Evolutionary conservation across 495 filamentous ascomycete genomes (phyloP).

Genomic region (Hypoxylon lenormandii): DNA sequence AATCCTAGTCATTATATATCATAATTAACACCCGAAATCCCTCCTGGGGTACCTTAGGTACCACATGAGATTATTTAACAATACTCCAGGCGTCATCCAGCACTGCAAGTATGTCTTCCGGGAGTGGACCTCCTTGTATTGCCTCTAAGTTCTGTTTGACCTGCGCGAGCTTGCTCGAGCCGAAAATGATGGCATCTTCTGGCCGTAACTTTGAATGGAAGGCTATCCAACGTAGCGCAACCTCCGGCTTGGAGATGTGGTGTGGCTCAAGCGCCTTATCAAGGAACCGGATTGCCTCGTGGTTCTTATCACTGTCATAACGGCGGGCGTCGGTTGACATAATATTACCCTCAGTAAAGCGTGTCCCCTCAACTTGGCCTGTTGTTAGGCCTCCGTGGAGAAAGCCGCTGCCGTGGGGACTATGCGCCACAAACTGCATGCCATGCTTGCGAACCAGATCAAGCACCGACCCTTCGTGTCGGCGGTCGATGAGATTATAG

Average conservation of each 20-base stretch:
- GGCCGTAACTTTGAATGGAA: constrained; percentile 57
- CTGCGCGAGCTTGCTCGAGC: constrained; percentile 61
- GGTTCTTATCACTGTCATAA: constrained; percentile 63
- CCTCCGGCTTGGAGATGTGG: constrained; percentile 58
- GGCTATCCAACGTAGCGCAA: constrained; percentile 62
- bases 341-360: constrained; percentile 39
- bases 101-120: neutral
- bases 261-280: constrained; percentile 56
- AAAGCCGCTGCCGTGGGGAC: constrained; percentile 60
- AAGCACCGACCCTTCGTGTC: constrained; percentile 57
- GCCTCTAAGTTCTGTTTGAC: constrained; percentile 53
- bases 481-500: constrained; percentile 70
- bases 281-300: constrained; percentile 58
- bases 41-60: too few relatives aligned
- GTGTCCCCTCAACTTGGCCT: constrained; percentile 48
- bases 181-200: constrained; percentile 66
- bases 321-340: constrained; percentile 52
- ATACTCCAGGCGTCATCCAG: neutral
- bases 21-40: too few relatives aligned
- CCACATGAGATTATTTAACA: neutral
- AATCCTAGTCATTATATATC: too few relatives aligned
- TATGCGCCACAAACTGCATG: constrained; percentile 60
- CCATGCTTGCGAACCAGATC: constrained; percentile 62
- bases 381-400: constrained; percentile 56
- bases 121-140: neutral